phyloP scores from a whole-genome alignment of 805 yeast species.

The Cyberlindnera mycetangii region DNA sequence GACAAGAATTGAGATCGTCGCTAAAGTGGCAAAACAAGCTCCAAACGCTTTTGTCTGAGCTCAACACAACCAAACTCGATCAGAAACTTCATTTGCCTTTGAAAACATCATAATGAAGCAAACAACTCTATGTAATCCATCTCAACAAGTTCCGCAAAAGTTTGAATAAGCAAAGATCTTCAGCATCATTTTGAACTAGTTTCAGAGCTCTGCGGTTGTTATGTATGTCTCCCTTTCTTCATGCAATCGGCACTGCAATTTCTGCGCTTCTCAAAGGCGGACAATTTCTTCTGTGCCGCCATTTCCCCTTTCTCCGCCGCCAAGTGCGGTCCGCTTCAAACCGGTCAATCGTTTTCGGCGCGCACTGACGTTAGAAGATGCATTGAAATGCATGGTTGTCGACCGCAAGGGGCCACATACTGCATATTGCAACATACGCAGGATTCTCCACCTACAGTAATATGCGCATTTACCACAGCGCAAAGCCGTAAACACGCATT shows the following conservation, averaged over 20 bases:
- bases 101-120: too few relatives aligned
- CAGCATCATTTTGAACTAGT: neutral
- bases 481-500: slow-evolving; percentile 4
- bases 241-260: neutral
- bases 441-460: neutral
- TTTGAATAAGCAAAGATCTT: too few relatives aligned
- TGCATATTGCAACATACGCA: neutral
- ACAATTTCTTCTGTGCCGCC: slow-evolving; percentile 1
- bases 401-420: slow-evolving; percentile 1
- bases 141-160: too few relatives aligned
- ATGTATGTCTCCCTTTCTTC: slow-evolving; percentile 1
- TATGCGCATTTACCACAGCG: neutral
- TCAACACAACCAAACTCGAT: too few relatives aligned
- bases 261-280: slow-evolving; percentile 1
- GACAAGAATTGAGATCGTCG: too few relatives aligned
- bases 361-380: neutral
- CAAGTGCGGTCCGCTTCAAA: neutral
- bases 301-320: slow-evolving; percentile 3
- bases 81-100: too few relatives aligned
- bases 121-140: too few relatives aligned
- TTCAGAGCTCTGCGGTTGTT: neutral
- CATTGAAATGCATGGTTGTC: neutral
- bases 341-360: neutral
- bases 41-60: too few relatives aligned
- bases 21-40: too few relatives aligned